These are phyloP conservation scores for Chrysopogon serrulatus DNA, from an alignment of 176 grass and related monocot genomes.

Conservation along the genomic window DNA sequence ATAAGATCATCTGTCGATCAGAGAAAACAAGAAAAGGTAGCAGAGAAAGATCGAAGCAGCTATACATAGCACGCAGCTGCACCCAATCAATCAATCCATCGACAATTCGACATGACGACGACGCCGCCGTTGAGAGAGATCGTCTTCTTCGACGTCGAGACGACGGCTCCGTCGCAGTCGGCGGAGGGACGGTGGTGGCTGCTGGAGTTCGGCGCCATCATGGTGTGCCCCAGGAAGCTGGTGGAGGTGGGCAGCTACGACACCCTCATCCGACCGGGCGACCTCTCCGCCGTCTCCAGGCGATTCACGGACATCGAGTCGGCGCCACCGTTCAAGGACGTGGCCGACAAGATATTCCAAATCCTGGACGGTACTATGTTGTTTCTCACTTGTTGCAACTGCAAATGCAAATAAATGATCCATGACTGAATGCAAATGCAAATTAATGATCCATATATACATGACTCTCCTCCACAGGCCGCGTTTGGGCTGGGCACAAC, in stretches of 20 bases:
- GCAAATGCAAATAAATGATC: no score
- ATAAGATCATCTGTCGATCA: no score
- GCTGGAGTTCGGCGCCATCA: constrained; percentile 84
- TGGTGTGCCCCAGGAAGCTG: constrained; percentile 73
- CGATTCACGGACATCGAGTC: constrained; percentile 39
- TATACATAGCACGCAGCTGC: no score
- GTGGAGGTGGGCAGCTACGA: constrained; percentile 75
- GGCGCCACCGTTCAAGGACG: constrained; percentile 56
- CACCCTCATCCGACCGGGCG: constrained; percentile 44
- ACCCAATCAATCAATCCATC: no score
- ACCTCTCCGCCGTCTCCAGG: constrained; percentile 42
- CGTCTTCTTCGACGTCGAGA: constrained; percentile 88
- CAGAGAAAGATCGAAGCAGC: no score
- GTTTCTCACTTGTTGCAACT: no score
- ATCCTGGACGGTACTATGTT: constrained; percentile 66
- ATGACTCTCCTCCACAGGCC: no score
- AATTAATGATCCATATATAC: no score
- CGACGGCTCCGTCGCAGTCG: constrained; percentile 32
- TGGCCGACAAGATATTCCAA: constrained; percentile 54
- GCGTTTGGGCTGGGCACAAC: constrained; percentile 88
- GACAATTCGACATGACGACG: no score
- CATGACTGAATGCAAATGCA: no score
- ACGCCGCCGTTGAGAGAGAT: constrained; percentile 58
- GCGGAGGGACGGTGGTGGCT: constrained; percentile 20
- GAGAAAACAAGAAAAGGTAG: no score